These are phyloP conservation scores for Phytophthora melonis DNA, from an alignment of 352 stramenopile genomes.

Conservation along the genomic window DNA sequence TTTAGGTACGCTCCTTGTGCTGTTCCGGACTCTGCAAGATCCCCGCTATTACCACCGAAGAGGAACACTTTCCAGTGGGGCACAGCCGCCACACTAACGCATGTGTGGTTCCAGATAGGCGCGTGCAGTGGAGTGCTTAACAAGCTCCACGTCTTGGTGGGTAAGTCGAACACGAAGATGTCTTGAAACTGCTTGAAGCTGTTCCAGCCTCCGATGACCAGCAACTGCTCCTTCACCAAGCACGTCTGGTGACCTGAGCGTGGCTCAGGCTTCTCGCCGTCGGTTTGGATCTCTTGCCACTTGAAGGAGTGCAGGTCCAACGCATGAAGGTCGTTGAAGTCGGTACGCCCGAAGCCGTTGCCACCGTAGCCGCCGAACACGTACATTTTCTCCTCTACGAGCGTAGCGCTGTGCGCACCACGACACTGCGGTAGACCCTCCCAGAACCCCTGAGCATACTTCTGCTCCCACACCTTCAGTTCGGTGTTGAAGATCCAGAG, in stretches of 20 bases:
- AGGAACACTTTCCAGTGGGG: conserved; percentile 98
- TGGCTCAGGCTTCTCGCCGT: conserved; percentile 92
- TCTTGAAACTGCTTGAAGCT: conserved; percentile 97
- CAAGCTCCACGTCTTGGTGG: conserved; percentile 87
- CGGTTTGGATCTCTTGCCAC: conserved; percentile 90
- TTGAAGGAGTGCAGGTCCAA: conserved; percentile 93
- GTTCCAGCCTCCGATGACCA: conserved; percentile 97
- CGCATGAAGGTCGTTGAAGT: conserved; percentile 96
- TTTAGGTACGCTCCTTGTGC: conserved; percentile 92
- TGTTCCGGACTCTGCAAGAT: conserved; percentile 88
- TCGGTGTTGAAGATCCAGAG: conserved; percentile 96
- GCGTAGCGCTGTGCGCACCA: conserved; percentile 91
- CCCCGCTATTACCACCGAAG: conserved; percentile 96
- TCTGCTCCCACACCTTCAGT: conserved; percentile 94
- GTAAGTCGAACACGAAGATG: conserved; percentile 94
- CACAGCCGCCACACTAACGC: conserved; percentile 94
- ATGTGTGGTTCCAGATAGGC: conserved; percentile 96
- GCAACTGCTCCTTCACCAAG: conserved; percentile 90
- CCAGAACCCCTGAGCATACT: conserved; percentile 89
- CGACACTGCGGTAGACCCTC: conserved; percentile 91
- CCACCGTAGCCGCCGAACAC: conserved; percentile 98
- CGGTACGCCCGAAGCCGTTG: conserved; percentile 93
- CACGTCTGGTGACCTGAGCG: conserved; percentile 95
- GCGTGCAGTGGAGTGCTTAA: conserved; percentile 59
- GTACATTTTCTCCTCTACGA: conserved; percentile 92